Evolutionary conservation across 2,329 filamentous ascomycete species (phyloP).

Genomic region (Ascochyta koolunga): DNA sequence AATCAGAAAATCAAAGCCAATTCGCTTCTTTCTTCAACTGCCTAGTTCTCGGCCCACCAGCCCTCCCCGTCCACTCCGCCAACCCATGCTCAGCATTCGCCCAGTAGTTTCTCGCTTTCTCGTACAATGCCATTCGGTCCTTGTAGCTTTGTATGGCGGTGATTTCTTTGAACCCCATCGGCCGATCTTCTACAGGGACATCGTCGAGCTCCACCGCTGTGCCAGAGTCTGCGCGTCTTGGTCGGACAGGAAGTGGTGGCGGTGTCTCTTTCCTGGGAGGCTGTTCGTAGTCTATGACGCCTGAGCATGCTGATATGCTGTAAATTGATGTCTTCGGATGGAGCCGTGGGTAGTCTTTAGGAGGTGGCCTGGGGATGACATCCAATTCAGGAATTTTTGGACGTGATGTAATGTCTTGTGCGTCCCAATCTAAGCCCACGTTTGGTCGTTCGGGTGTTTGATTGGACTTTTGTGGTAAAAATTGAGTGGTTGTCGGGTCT

Average conservation of each 20-base stretch:
- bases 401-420: background rate
- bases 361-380: constrained; percentile 15
- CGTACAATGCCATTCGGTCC: constrained; percentile 41
- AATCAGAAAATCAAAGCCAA: background rate
- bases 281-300: background rate
- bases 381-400: background rate
- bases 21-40: constrained; percentile 4
- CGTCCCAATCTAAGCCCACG: background rate
- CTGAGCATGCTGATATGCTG: background rate
- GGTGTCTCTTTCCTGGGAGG: background rate
- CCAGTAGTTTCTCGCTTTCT: constrained; percentile 45
- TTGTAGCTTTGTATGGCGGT: constrained; percentile 29
- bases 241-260: constrained; percentile 11
- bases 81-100: constrained; percentile 43
- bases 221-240: constrained; percentile 40
- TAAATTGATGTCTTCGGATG: constrained; percentile 7
- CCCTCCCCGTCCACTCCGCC: constrained; percentile 34
- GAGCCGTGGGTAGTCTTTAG: background rate
- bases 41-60: constrained; percentile 11
- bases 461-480: background rate
- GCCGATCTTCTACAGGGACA: constrained; percentile 27
- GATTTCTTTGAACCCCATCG: constrained; percentile 42
- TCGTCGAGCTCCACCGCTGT: constrained; percentile 38
- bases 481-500: background rate
- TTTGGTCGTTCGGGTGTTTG: background rate